phyloP scores from a whole-genome alignment of 2,329 filamentous ascomycete genomes.

The Botryotinia narcissicola region DNA sequence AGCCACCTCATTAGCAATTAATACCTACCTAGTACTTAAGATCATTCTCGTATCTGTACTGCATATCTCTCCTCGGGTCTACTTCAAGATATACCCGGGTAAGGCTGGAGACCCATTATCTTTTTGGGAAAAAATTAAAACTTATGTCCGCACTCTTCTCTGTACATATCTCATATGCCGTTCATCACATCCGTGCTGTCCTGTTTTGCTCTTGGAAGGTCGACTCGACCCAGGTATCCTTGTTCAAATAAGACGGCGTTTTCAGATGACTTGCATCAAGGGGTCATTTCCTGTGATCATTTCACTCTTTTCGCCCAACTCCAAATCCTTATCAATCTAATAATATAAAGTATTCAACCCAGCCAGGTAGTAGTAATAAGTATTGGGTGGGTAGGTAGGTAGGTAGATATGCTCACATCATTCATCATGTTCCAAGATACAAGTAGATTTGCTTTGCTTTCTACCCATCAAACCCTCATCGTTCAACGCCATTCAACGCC shows the following conservation, averaged over 20 bases:
- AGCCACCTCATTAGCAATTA: too few species aligned
- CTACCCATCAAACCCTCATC: neutral
- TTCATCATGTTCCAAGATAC: neutral
- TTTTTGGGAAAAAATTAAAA: too few species aligned
- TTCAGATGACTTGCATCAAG: neutral
- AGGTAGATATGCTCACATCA: neutral
- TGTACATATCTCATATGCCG: neutral
- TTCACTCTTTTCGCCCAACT: neutral
- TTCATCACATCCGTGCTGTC: neutral
- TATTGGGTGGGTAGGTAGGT: too few species aligned
- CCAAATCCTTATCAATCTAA: neutral
- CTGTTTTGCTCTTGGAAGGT: neutral
- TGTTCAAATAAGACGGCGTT: neutral
- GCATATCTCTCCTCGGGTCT: neutral
- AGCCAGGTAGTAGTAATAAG: too few species aligned
- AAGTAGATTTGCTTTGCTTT: neutral
- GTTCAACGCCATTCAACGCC: neutral
- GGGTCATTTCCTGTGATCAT: neutral
- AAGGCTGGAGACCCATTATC: neutral
- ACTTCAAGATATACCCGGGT: neutral
- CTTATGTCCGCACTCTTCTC: neutral
- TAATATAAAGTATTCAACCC: too few species aligned
- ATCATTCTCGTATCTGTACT: neutral
- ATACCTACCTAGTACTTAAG: too few species aligned
- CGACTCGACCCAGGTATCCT: neutral